These are phyloP conservation scores for Colletotrichum australisinense DNA, from an alignment of 2,329 filamentous ascomycete genomes.

Conservation along the genomic window DNA sequence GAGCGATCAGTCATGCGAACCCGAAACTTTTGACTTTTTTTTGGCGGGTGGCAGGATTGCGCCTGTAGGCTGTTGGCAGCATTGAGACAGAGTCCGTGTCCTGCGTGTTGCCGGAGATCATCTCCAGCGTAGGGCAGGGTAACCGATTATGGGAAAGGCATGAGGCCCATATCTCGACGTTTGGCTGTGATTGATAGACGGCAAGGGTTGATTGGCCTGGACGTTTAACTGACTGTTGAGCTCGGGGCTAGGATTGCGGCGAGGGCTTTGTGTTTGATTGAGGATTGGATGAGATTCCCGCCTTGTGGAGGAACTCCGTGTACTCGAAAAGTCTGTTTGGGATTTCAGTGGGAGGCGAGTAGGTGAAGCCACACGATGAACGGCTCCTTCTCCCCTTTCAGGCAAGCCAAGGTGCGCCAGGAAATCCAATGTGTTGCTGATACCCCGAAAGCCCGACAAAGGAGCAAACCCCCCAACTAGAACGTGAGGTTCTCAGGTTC, in stretches of 20 bases:
- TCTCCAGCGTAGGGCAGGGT: slow-evolving; percentile 15
- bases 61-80: slow-evolving; percentile 13
- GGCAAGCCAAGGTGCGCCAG: slow-evolving; percentile 7
- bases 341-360: slow-evolving; percentile 14
- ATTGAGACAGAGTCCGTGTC: slow-evolving; percentile 3
- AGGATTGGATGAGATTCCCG: slow-evolving; percentile 20
- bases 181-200: neutral
- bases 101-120: neutral
- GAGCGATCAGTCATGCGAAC: slow-evolving; percentile 26
- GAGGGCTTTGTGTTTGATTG: neutral
- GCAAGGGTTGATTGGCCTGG: slow-evolving; percentile 14
- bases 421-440: slow-evolving; percentile 1
- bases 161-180: slow-evolving; percentile 18
- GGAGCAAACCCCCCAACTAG: neutral
- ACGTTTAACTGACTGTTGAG: slow-evolving; percentile 1
- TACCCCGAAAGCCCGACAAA: slow-evolving; percentile 15
- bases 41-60: slow-evolving; percentile 2
- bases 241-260: neutral
- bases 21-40: slow-evolving; percentile 19
- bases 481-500: neutral
- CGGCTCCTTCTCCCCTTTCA: slow-evolving; percentile 18
- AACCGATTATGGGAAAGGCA: slow-evolving; percentile 16
- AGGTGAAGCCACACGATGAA: slow-evolving; percentile 28
- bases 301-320: slow-evolving; percentile 25
- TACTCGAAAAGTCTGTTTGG: slow-evolving; percentile 7